Percentiles rank a stretch among this genome's conserved stretches.
Conservation (phyloP, 2,329 filamentous ascomycete genomes). For the Trichoderma asperellum region DNA sequence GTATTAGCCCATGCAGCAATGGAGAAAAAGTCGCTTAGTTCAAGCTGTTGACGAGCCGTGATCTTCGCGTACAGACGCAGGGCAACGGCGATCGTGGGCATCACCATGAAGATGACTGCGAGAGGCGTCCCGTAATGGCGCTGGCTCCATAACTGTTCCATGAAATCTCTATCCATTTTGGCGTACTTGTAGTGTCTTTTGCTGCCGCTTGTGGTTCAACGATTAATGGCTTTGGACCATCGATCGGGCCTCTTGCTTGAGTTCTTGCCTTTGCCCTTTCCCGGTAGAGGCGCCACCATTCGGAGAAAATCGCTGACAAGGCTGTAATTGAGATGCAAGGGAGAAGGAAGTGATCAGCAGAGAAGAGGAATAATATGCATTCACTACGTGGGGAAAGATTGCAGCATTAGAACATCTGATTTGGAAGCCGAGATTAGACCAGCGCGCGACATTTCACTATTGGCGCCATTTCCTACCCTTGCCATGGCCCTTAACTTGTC, state of each 20-base stretch:
- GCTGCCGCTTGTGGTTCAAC: constrained; percentile 4
- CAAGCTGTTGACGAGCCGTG: constrained; percentile 16
- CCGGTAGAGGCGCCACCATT: background rate
- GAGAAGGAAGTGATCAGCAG: constrained; percentile 23
- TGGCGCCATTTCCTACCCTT: constrained; percentile 4
- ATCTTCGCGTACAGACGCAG: constrained; percentile 21
- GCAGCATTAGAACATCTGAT: background rate
- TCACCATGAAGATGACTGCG: constrained; percentile 14
- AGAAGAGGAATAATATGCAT: constrained; percentile 23
- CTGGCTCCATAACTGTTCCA: constrained; percentile 22
- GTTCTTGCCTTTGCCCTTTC: background rate
- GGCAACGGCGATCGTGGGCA: constrained; percentile 18
- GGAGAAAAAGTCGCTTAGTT: constrained; percentile 21
- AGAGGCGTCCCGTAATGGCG: constrained; percentile 23
- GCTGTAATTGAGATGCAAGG: constrained; percentile 8
- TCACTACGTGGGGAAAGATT: constrained; percentile 1
- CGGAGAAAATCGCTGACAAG: constrained; percentile 9
- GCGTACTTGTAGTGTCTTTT: background rate
- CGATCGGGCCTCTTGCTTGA: background rate
- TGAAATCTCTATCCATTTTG: constrained; percentile 22
- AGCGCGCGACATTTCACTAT: constrained; percentile 15
- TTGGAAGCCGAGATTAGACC: background rate
- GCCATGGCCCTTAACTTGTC: background rate
- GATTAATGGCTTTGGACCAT: background rate
- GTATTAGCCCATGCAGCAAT: constrained; percentile 12